Evolutionary conservation across 306 rosid genomes (phyloP), one percentile per base, ranked within the genome.

Genomic region (Quercus alba): DNA sequence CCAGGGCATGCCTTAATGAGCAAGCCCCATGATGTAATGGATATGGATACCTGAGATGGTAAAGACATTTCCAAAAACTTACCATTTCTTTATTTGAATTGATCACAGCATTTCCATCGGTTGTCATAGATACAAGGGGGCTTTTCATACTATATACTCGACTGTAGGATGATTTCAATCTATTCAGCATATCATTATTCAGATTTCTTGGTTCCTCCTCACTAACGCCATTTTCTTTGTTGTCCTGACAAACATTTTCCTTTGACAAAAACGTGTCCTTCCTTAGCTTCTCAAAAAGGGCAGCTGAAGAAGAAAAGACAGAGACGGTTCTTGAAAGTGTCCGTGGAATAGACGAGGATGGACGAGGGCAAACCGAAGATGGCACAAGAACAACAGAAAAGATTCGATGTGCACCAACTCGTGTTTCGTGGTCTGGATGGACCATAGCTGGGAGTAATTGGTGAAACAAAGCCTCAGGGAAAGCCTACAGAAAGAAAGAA

Each of bases 391-490:
- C 91, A 49, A 91, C 92, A 52, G 98, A 90, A 84, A 93, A 93
- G 57, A 96, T 87, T 38, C 94, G 90, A 78, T 96, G 99, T 55
- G 98, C 97, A 71, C 90, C 91, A 41, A 82, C 90, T 81, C 94
- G 92, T 56, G 91, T 90, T 88, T 93, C 99, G 75, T 91, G 94
- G 85, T 96, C 99, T 61, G 92, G 93, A 80, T 96, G 98, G 87
- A 89, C 91, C 98, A 96, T 96, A 77, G 92, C 94, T 55, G 74
- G 88, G 79, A 91, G 92, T 78, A 96, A 82, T 73, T 96, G 99
- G 85, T 96, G 96, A 87, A 93, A 90, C 89, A 96, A 84, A 70
- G 97, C 91, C 87, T 96, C 99, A 38, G 99, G 99, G 84, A 96
- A 93, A 69, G 89, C 97, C 98, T 93, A 78, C 62, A 56, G 63